Evolutionary conservation across 192 early-diverging fungal species (phyloP), one percentile per base, ranked within the genome.

Genomic region (Entomortierella beljakovae): DNA sequence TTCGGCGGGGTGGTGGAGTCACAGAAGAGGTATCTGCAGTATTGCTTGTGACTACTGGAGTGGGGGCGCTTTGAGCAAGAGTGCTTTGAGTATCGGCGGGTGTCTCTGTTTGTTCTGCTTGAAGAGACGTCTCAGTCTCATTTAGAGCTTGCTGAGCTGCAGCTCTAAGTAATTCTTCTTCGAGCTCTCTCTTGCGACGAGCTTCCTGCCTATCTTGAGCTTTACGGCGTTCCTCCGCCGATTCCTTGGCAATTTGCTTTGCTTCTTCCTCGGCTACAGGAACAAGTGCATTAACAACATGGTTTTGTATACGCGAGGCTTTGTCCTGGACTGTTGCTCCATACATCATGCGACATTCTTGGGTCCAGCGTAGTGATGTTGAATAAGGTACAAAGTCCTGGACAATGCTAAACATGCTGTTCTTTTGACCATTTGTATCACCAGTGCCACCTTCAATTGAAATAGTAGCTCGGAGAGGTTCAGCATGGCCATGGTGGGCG

Each of bases 261-360:
- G 87, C 81, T 32, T 92, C 89, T 70, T 90, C 88, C n/a, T 92
- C 80, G n/a, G 95, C 94, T 28, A 84, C 85, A 11, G 97, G 96
- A 18, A 92, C 84, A 32, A 97, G 80, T 10, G 62, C 73, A 57
- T 96, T 91, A 8, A 95, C 63, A 23, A 96, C 62, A 31, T 85
- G 83, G 61, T 92, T 89, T 26, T 83, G 72, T 20, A 94, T 80
- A 25, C 87, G 80, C 2, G 84, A 48, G 2, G 91, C 88, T 53
- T 86, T 92, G 9, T 88, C 88, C 16, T 80, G 72, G 7, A 87
- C 85, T n/a, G 80, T 61, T 15, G 71, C 64, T 22, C 94, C 93
- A 80, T 90, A 94, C 84, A 94, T 83, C 87, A 97, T 88, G 6
- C 89, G 84, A 20, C 89, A 91, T 74, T 97, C 97, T 79, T 98